Percentiles rank a stretch among this genome's conserved stretches.
phyloP scores from a whole-genome alignment of 2,329 filamentous ascomycete species.

The Verticillium tricorpus region DNA sequence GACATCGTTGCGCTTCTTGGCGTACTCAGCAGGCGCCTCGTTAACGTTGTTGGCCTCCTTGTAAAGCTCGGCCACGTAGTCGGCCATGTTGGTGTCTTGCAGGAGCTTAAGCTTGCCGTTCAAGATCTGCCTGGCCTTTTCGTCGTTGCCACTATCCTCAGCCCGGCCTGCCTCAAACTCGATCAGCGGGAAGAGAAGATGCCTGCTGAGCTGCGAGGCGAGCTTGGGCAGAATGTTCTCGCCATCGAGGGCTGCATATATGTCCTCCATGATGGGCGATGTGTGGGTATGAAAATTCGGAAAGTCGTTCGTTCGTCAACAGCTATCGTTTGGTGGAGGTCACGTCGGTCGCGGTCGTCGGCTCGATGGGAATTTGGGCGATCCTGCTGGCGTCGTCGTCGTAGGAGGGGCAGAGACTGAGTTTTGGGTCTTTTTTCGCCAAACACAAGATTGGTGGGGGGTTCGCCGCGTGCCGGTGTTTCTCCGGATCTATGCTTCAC shows the following conservation, averaged over 20 bases:
- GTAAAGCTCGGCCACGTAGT: slow-evolving; percentile 91
- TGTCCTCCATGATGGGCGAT: slow-evolving; percentile 14
- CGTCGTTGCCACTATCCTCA: slow-evolving; percentile 62
- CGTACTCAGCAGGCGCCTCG: slow-evolving; percentile 77
- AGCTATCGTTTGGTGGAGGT: slow-evolving; percentile 4
- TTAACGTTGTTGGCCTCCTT: slow-evolving; percentile 80
- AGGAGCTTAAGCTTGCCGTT: slow-evolving; percentile 90
- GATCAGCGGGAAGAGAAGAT: slow-evolving; percentile 93
- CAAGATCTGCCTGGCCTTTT: slow-evolving; percentile 63
- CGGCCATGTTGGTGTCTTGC: slow-evolving; percentile 97
- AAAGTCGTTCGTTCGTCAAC: slow-evolving; percentile 13
- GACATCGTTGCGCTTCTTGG: slow-evolving; percentile 84
- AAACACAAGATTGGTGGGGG: slow-evolving; percentile 15
- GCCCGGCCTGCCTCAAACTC: slow-evolving; percentile 85
- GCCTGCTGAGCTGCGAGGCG: slow-evolving; percentile 87
- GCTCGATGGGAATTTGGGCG: background rate
- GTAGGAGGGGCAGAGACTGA: slow-evolving; percentile 12
- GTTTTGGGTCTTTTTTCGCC: slow-evolving; percentile 15
- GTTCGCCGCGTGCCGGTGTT: slow-evolving; percentile 9
- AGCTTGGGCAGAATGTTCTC: slow-evolving; percentile 75
- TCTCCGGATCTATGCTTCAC: slow-evolving; percentile 1
- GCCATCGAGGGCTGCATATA: slow-evolving; percentile 14
- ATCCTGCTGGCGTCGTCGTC: slow-evolving; percentile 8
- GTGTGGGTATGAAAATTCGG: slow-evolving; percentile 7
- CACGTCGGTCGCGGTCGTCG: slow-evolving; percentile 5